These are phyloP conservation scores for Sporobolomyces pararoseus DNA, from an alignment of 768 basidiomycete species.

Conservation along the genomic window DNA sequence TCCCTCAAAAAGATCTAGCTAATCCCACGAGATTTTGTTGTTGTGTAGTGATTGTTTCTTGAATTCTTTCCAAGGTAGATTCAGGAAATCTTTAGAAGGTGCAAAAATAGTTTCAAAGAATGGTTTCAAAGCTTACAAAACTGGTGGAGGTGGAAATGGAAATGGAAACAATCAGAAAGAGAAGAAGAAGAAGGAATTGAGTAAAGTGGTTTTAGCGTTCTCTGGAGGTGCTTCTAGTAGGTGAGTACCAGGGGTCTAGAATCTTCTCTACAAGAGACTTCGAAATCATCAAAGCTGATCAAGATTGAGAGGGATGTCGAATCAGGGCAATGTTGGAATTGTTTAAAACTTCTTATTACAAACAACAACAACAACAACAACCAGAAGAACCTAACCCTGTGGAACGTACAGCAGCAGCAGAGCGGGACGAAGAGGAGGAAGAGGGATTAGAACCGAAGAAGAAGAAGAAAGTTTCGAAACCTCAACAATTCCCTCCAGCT, in stretches of 20 bases:
- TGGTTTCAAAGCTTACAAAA: background rate
- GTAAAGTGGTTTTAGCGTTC: slow-evolving; percentile 28
- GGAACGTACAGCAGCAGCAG: background rate
- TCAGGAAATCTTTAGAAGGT: slow-evolving; percentile 3
- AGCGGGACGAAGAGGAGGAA: background rate
- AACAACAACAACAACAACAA: background rate
- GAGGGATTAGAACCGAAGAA: background rate
- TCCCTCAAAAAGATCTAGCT: background rate
- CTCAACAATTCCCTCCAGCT: slow-evolving; percentile 11
- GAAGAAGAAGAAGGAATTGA: background rate
- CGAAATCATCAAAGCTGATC: background rate
- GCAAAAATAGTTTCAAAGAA: background rate
- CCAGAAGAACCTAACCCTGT: background rate
- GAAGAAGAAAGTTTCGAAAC: slow-evolving; percentile 7
- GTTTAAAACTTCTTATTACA: slow-evolving; percentile 17
- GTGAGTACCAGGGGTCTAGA: background rate
- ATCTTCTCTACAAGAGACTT: background rate
- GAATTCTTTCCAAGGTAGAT: slow-evolving; percentile 14
- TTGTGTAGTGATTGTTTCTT: slow-evolving; percentile 29
- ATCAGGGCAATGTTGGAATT: slow-evolving; percentile 39
- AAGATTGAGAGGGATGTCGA: background rate
- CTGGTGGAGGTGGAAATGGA: background rate
- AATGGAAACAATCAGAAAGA: background rate
- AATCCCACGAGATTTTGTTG: background rate
- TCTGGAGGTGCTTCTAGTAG: slow-evolving; percentile 18